phyloP scores from a whole-genome alignment of 495 filamentous ascomycete species.

The Haplographium delicatum region DNA sequence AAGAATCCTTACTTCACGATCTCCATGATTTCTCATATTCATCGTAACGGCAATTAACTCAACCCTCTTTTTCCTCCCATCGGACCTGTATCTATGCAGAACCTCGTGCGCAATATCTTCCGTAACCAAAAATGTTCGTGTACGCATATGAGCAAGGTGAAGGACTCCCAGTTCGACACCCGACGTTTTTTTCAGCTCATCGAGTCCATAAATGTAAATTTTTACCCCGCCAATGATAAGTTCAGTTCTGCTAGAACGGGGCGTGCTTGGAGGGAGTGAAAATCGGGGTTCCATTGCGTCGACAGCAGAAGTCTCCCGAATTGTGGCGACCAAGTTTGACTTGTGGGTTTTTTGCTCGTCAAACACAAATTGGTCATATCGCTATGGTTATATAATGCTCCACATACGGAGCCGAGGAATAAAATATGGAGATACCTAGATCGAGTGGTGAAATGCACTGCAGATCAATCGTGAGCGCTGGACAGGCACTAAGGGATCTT shows the following conservation, averaged over 20 bases:
- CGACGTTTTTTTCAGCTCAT: slow-evolving; percentile 6
- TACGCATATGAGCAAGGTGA: slow-evolving; percentile 18
- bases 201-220: slow-evolving; percentile 19
- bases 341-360: no score
- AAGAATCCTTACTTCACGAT: slow-evolving; percentile 8
- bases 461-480: neutral
- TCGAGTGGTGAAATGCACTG: neutral
- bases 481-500: no score
- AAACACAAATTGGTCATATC: no score
- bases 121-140: slow-evolving; percentile 15
- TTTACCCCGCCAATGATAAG: slow-evolving; percentile 12
- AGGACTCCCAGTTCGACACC: slow-evolving; percentile 14
- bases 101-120: slow-evolving; percentile 21
- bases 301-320: no score
- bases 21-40: slow-evolving; percentile 22
- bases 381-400: no score
- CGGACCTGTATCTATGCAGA: slow-evolving; percentile 16
- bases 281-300: slow-evolving; percentile 16
- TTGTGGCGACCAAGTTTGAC: no score
- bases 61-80: slow-evolving; percentile 16
- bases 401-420: no score
- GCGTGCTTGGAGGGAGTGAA: slow-evolving; percentile 13
- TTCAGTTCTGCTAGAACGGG: slow-evolving; percentile 15
- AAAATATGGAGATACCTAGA: neutral
- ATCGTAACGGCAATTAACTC: slow-evolving; percentile 20